Percentiles rank a stretch among this genome's conserved stretches.
Conservation (phyloP, 495 filamentous ascomycete species). For the Hypoxylon lienhwacheense region DNA sequence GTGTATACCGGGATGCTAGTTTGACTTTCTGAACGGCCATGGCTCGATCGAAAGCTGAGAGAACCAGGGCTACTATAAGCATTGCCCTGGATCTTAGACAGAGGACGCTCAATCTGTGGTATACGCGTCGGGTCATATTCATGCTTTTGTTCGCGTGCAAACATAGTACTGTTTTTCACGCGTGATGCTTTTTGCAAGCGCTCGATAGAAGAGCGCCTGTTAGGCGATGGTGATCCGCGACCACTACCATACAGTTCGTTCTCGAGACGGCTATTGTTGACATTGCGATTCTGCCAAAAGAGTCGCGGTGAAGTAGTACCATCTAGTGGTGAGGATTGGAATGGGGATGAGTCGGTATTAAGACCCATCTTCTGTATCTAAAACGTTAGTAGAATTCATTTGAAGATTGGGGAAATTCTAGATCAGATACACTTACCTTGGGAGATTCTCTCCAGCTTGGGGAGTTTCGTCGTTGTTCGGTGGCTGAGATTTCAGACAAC, state of each 20-base stretch:
- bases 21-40: constrained; percentile 52
- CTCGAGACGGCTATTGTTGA: constrained; percentile 65
- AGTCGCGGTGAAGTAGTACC: constrained; percentile 69
- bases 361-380: constrained; percentile 52
- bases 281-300: constrained; percentile 84
- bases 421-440: constrained; percentile 60
- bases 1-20: constrained; percentile 50
- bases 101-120: constrained; percentile 73
- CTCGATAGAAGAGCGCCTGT: constrained; percentile 85
- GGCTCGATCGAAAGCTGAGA: constrained; percentile 50
- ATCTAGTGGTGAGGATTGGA: constrained; percentile 72
- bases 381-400: constrained; percentile 31
- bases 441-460: constrained; percentile 69
- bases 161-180: constrained; percentile 96
- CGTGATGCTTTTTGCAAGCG: constrained; percentile 89
- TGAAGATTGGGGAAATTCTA: neutral
- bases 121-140: constrained; percentile 85
- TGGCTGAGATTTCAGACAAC: constrained; percentile 60
- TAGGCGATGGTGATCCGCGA: constrained; percentile 64
- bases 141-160: constrained; percentile 82
- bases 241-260: constrained; percentile 65
- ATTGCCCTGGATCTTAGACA: constrained; percentile 71
- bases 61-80: constrained; percentile 54
- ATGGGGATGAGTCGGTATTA: constrained; percentile 69
- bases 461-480: constrained; percentile 67